Conservation (phyloP, 208 protist genomes). For the Leishmania lainsoni region DNA sequence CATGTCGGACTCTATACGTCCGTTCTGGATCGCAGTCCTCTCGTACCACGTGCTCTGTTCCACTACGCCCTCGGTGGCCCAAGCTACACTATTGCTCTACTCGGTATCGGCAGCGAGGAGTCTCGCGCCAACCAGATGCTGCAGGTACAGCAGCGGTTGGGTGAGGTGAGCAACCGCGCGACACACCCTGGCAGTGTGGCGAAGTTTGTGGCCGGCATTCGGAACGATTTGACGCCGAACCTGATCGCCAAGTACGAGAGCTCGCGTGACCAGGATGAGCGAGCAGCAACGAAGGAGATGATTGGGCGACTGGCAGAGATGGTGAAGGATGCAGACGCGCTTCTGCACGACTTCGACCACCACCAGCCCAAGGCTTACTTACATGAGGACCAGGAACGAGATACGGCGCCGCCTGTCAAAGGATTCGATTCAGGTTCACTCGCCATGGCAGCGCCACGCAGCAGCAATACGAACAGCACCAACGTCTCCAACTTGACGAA, state of each 20-base stretch:
- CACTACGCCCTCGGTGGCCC: conserved; percentile 85
- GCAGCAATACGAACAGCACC: not conserved
- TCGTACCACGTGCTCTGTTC: conserved; percentile 72
- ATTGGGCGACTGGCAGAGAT: conserved; percentile 68
- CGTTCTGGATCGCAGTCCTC: conserved; percentile 65
- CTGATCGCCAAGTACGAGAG: conserved; percentile 56
- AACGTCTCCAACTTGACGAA: not conserved
- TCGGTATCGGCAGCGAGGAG: conserved; percentile 72
- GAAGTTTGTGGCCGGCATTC: conserved; percentile 77
- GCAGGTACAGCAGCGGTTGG: conserved; percentile 63
- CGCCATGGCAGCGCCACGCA: not conserved
- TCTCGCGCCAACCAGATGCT: conserved; percentile 71
- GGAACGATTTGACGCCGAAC: conserved; percentile 57
- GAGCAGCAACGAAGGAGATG: conserved; percentile 52
- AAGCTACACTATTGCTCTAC: conserved; percentile 79
- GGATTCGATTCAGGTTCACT: not conserved
- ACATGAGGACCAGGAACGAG: conserved; percentile 40
- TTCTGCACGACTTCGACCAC: conserved; percentile 72
- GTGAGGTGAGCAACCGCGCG: conserved; percentile 64
- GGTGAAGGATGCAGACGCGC: conserved; percentile 62
- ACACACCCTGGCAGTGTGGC: conserved; percentile 73
- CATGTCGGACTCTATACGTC: conserved; percentile 73
- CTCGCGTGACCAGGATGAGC: conserved; percentile 33
- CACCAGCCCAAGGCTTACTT: conserved; percentile 81
- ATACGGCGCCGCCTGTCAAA: not conserved